phyloP scores from a whole-genome alignment of 371 early-diverging fungal genomes.

The Mucor racemosus region DNA sequence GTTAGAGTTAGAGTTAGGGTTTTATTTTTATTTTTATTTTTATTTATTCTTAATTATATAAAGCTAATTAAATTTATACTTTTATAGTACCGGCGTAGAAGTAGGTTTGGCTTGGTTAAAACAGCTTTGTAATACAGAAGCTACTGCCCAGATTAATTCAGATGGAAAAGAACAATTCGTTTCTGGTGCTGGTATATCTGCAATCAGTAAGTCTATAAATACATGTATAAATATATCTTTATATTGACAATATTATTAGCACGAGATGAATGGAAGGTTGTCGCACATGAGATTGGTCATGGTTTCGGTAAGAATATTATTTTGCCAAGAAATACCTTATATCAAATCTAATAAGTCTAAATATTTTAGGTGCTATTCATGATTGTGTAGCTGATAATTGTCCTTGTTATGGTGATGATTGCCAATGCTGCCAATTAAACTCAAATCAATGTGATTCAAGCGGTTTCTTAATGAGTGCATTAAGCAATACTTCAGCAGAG shows the following conservation, averaged over 20 bases:
- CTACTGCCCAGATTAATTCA: slow-evolving; percentile 44
- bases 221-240: neutral
- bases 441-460: slow-evolving; percentile 73
- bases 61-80: no score
- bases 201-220: slow-evolving; percentile 49
- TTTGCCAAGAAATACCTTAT: neutral
- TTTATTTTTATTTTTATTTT: no score
- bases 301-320: slow-evolving; percentile 61
- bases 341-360: neutral
- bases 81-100: slow-evolving; percentile 71
- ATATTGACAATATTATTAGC: slow-evolving; percentile 35
- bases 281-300: slow-evolving; percentile 96
- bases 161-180: slow-evolving; percentile 57
- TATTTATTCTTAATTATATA: no score
- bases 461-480: slow-evolving; percentile 87
- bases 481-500: slow-evolving; percentile 70
- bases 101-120: slow-evolving; percentile 95
- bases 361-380: slow-evolving; percentile 60
- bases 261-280: slow-evolving; percentile 91
- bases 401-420: slow-evolving; percentile 53
- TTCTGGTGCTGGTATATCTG: slow-evolving; percentile 90
- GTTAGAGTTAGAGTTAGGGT: neutral
- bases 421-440: slow-evolving; percentile 75
- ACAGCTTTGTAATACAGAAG: slow-evolving; percentile 69
- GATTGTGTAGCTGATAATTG: slow-evolving; percentile 70